These are phyloP conservation scores for Pseudocercospora macadamiae DNA, from an alignment of 2,329 filamentous ascomycete species.

Conservation along the genomic window DNA sequence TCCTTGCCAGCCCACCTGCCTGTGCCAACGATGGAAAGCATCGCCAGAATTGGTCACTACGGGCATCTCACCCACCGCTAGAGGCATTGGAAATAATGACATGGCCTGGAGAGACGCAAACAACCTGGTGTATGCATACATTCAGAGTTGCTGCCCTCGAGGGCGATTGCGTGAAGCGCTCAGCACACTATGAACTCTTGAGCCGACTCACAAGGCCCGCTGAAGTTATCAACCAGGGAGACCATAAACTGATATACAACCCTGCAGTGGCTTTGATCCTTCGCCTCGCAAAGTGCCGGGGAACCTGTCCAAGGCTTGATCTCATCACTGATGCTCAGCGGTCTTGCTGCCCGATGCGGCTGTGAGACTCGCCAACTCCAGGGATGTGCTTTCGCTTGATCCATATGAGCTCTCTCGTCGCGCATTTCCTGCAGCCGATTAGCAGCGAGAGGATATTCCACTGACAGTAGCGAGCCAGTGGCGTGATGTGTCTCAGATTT, in stretches of 20 bases:
- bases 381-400: neutral
- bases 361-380: constrained; percentile 1
- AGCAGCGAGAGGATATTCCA: neutral
- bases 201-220: neutral
- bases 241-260: too few species aligned
- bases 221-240: too few species aligned
- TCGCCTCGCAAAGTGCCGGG: constrained; percentile 1
- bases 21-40: neutral
- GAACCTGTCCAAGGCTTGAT: neutral
- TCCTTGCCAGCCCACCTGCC: neutral
- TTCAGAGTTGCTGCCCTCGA: neutral
- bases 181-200: too few species aligned
- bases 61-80: neutral
- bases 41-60: neutral
- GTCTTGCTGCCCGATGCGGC: neutral
- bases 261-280: constrained; percentile 1
- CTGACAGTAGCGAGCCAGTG: neutral
- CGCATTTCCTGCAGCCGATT: neutral
- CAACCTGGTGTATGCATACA: neutral
- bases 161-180: neutral
- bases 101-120: neutral
- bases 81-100: neutral
- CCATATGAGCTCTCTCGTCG: neutral
- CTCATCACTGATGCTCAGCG: neutral
- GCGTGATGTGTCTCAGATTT: neutral